These are phyloP conservation scores for Wickerhamomyces silvicola DNA, from an alignment of 805 yeast species.

Conservation along the genomic window DNA sequence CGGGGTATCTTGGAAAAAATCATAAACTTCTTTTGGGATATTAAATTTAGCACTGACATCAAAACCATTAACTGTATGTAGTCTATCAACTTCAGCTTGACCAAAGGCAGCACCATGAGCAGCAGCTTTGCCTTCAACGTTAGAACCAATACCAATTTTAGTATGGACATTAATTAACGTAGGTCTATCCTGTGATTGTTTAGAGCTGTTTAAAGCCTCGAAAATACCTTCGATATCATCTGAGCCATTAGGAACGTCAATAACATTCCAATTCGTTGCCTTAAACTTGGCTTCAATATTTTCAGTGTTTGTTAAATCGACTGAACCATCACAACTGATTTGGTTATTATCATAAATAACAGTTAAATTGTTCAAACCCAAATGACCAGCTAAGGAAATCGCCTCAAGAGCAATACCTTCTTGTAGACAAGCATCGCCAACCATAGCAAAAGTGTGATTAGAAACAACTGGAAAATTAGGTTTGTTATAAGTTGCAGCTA, in stretches of 20 bases:
- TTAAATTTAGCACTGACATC: slow-evolving; percentile 16
- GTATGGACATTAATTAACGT: slow-evolving; percentile 30
- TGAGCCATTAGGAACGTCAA: slow-evolving; percentile 29
- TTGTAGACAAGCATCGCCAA: slow-evolving; percentile 36
- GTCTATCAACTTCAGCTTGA: slow-evolving; percentile 23
- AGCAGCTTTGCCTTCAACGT: slow-evolving; percentile 23
- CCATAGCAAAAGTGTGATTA: slow-evolving; percentile 27
- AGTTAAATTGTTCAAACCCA: slow-evolving; percentile 29
- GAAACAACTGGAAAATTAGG: slow-evolving; percentile 25
- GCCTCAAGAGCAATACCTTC: slow-evolving; percentile 36
- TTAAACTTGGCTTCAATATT: slow-evolving; percentile 26
- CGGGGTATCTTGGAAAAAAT: slow-evolving; percentile 22
- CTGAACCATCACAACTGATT: slow-evolving; percentile 32
- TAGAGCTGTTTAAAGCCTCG: slow-evolving; percentile 29
- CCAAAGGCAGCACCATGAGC: slow-evolving; percentile 34
- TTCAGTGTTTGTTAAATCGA: slow-evolving; percentile 29
- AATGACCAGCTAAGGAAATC: slow-evolving; percentile 33
- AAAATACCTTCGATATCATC: slow-evolving; percentile 25
- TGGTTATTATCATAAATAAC: slow-evolving; percentile 33
- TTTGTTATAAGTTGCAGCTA: slow-evolving; percentile 29
- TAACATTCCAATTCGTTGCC: slow-evolving; percentile 31
- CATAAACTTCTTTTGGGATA: slow-evolving; percentile 24
- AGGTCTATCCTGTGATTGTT: slow-evolving; percentile 25
- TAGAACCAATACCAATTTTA: slow-evolving; percentile 29
- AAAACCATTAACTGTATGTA: slow-evolving; percentile 17